A percentile compares a stretch with the other conserved stretches of the same genome.
These are phyloP conservation scores for Serendipita sp. DNA, from an alignment of 1,284 basidiomycete species.

Conservation along the genomic window DNA sequence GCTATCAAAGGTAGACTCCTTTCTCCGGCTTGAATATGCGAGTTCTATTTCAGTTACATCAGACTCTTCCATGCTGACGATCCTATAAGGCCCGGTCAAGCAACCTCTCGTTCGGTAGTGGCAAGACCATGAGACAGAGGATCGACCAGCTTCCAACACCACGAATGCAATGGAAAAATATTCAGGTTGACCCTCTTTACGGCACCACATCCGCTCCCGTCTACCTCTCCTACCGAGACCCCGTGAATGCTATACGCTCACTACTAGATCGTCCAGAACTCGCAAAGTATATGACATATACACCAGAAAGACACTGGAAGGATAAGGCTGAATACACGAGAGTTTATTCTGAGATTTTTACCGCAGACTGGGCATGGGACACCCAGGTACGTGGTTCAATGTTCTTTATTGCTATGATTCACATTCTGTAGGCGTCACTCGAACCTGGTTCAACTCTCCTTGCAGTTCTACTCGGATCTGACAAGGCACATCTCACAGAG, in stretches of 20 bases:
- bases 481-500: slow-evolving; percentile 18
- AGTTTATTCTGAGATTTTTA: slow-evolving; percentile 28
- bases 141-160: slow-evolving; percentile 5
- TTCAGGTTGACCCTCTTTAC: background rate
- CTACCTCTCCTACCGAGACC: slow-evolving; percentile 4
- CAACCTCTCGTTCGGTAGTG: slow-evolving; percentile 1
- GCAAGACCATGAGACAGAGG: background rate
- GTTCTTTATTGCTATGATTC: background rate
- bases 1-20: background rate
- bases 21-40: background rate
- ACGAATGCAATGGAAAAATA: background rate
- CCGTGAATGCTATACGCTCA: slow-evolving; percentile 2
- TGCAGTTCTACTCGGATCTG: slow-evolving; percentile 14
- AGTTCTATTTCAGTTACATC: background rate
- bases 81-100: background rate
- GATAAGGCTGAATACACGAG: slow-evolving; percentile 17
- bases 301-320: slow-evolving; percentile 21
- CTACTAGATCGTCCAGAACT: slow-evolving; percentile 4
- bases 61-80: background rate
- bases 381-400: slow-evolving; percentile 15
- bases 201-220: background rate
- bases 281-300: background rate
- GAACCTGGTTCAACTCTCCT: slow-evolving; percentile 16
- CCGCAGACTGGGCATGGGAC: slow-evolving; percentile 29
- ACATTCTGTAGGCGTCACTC: slow-evolving; percentile 16